Conservation (phyloP, 768 basidiomycete genomes). For the Pleurotus tuoliensis region DNA sequence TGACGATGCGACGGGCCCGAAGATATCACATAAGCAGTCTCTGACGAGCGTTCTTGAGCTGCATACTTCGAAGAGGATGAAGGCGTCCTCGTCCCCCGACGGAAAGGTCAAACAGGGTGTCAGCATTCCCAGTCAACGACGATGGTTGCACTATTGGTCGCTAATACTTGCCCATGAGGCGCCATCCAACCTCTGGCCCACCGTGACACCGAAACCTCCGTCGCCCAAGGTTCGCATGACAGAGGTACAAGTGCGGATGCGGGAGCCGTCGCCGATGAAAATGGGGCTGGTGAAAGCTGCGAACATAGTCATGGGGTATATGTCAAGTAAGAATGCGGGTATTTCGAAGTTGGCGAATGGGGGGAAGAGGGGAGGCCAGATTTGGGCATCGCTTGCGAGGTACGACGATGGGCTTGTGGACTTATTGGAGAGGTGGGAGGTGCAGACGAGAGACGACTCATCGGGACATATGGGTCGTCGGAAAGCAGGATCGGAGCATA, state of each 20-base stretch:
- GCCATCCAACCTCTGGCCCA: constrained; percentile 45
- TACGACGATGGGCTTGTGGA: constrained; percentile 73
- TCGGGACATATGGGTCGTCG: constrained; percentile 32
- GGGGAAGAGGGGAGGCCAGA: constrained; percentile 31
- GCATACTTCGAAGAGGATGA: constrained; percentile 72
- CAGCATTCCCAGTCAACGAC: constrained; percentile 77
- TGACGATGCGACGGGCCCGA: not conserved
- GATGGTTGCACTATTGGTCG: constrained; percentile 80
- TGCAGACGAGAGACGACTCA: constrained; percentile 39
- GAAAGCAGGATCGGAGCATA: constrained; percentile 28
- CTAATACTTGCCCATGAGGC: constrained; percentile 54
- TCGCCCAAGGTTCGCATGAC: constrained; percentile 51
- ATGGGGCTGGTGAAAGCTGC: constrained; percentile 53
- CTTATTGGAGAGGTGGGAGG: constrained; percentile 60
- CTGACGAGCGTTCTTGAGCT: constrained; percentile 59
- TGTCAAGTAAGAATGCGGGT: constrained; percentile 31
- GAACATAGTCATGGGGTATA: constrained; percentile 46
- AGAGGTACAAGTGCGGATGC: constrained; percentile 57
- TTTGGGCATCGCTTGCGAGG: constrained; percentile 76
- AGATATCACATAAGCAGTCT: constrained; percentile 25
- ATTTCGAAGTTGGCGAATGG: constrained; percentile 13
- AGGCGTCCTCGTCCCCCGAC: constrained; percentile 26
- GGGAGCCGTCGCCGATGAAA: constrained; percentile 48
- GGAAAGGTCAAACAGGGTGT: constrained; percentile 53
- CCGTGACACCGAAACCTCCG: constrained; percentile 17